Percentiles rank a stretch among this genome's conserved stretches.
Conservation (phyloP, 208 protist species). For the Leishmania guyanensis region DNA sequence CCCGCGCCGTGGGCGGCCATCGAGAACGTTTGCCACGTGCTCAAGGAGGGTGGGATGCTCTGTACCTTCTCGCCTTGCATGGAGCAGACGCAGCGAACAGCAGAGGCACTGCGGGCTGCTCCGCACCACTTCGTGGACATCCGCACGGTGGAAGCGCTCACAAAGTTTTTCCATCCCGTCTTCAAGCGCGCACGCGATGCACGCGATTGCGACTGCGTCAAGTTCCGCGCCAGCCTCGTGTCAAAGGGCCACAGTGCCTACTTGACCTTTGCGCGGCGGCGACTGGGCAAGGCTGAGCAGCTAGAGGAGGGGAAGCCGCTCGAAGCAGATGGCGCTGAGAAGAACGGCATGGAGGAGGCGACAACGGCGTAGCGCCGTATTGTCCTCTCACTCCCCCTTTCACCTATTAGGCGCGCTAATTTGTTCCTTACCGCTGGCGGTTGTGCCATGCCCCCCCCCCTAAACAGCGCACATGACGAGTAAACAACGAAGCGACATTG, state of each 20-base stretch:
- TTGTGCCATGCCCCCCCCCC: background rate
- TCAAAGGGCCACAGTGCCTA: slow-evolving; percentile 93
- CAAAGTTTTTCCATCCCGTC: slow-evolving; percentile 73
- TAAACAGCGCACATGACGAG: background rate
- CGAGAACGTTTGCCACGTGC: slow-evolving; percentile 85
- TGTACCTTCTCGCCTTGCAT: slow-evolving; percentile 95
- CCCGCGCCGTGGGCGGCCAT: slow-evolving; percentile 87
- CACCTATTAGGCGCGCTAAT: background rate
- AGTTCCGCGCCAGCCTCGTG: slow-evolving; percentile 58
- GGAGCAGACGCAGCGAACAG: slow-evolving; percentile 92
- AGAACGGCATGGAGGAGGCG: background rate
- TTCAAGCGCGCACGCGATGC: slow-evolving; percentile 56
- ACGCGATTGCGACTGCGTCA: slow-evolving; percentile 36
- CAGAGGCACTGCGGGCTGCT: slow-evolving; percentile 52
- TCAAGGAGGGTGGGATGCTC: slow-evolving; percentile 82
- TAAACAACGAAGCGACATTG: background rate
- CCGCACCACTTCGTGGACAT: slow-evolving; percentile 85
- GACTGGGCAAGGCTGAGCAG: slow-evolving; percentile 33
- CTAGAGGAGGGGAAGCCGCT: slow-evolving; percentile 11
- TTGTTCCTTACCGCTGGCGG: background rate
- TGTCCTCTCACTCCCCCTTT: background rate
- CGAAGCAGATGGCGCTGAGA: background rate
- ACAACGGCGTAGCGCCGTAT: background rate
- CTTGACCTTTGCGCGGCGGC: slow-evolving; percentile 87
- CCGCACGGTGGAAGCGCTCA: slow-evolving; percentile 88